Evolutionary conservation across 352 stramenopile species (phyloP).

Genomic region (Pythium aristosporum): DNA sequence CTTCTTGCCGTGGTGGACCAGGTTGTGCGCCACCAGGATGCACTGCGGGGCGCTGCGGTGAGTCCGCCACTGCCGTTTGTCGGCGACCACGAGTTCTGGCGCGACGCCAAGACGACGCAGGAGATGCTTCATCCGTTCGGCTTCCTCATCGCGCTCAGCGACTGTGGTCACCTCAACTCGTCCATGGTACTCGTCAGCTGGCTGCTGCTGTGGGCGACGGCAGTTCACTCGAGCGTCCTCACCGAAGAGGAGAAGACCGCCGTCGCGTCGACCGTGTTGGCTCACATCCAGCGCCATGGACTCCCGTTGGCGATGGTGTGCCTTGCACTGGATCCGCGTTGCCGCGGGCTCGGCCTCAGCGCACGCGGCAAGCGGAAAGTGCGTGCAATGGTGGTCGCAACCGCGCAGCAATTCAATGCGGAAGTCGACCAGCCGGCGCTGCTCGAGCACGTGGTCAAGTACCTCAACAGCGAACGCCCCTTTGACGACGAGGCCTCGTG

Average conservation of each 20-base stretch:
- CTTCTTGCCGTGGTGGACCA: conserved; percentile 3
- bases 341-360: conserved; percentile 35
- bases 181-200: conserved; percentile 36
- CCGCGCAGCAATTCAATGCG: conserved; percentile 19
- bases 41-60: background rate
- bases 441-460: conserved; percentile 42
- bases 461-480: conserved; percentile 32
- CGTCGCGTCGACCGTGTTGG: conserved; percentile 24
- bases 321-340: conserved; percentile 38
- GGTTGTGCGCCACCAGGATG: background rate
- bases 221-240: conserved; percentile 14
- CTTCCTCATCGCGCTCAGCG: conserved; percentile 31
- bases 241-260: conserved; percentile 24
- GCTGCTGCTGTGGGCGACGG: conserved; percentile 25
- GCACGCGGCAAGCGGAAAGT: conserved; percentile 34
- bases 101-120: conserved; percentile 5
- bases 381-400: conserved; percentile 24
- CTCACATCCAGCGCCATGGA: conserved; percentile 22
- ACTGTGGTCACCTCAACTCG: conserved; percentile 25
- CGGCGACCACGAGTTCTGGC: conserved; percentile 31
- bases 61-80: background rate
- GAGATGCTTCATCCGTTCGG: conserved; percentile 31
- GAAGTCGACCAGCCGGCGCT: conserved; percentile 23
- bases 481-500: conserved; percentile 47
- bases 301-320: conserved; percentile 32